Percentiles rank a stretch among this genome's conserved stretches.
These are phyloP conservation scores for Crithidia expoeki DNA, from an alignment of 208 protist species.

Conservation along the genomic window DNA sequence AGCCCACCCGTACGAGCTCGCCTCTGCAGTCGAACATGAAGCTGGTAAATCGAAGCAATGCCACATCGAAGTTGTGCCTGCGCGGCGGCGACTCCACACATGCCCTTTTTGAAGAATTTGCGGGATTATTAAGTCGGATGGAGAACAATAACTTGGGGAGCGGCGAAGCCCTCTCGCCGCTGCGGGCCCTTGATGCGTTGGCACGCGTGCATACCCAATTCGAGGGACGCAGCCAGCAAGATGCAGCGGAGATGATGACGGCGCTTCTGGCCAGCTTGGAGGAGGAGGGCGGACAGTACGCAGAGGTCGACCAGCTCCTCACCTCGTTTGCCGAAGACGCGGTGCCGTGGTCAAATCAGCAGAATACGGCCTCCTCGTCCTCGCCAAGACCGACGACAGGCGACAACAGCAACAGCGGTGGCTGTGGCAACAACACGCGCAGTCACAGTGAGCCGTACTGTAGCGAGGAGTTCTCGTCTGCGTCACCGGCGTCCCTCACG, in stretches of 20 bases:
- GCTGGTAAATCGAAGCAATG: background rate
- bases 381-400: background rate
- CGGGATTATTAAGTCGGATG: conserved; percentile 65
- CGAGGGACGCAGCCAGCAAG: conserved; percentile 86
- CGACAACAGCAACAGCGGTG: background rate
- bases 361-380: background rate
- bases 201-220: conserved; percentile 70
- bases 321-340: conserved; percentile 49
- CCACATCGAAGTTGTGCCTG: conserved; percentile 30
- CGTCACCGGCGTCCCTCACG: background rate
- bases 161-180: conserved; percentile 48
- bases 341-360: background rate
- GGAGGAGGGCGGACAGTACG: conserved; percentile 69
- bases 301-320: conserved; percentile 57
- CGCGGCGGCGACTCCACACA: conserved; percentile 38
- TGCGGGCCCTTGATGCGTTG: conserved; percentile 56
- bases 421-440: background rate
- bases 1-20: background rate
- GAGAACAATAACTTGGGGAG: conserved; percentile 34
- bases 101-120: conserved; percentile 53
- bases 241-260: conserved; percentile 87
- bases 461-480: conserved; percentile 14
- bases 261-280: conserved; percentile 65
- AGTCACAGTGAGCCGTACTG: conserved; percentile 13
- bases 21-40: background rate